Evolutionary conservation across 768 basidiomycete species (phyloP).

Genomic region (Tulasnella sp.): DNA sequence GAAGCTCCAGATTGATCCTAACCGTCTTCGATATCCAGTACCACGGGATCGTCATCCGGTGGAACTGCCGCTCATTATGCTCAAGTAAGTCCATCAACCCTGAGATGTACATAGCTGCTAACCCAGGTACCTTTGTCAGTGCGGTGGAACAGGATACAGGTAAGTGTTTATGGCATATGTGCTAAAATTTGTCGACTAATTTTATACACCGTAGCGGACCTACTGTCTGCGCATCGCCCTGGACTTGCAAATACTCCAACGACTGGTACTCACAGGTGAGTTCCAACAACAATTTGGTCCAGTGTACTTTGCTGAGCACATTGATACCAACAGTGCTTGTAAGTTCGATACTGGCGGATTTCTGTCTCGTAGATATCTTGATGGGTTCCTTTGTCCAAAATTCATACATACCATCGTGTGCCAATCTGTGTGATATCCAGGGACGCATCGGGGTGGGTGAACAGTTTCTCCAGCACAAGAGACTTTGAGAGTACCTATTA

Average conservation of each 20-base stretch:
- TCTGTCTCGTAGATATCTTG: not conserved
- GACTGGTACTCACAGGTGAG: not conserved
- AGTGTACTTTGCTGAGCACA: not conserved
- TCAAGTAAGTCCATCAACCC: not conserved
- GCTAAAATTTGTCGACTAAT: not conserved
- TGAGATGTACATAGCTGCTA: not conserved
- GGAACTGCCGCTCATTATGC: not conserved
- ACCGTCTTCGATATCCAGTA: not conserved
- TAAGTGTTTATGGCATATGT: not conserved
- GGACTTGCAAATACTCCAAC: conserved; percentile 19
- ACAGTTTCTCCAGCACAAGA: too few relatives aligned
- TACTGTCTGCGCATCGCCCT: conserved; percentile 13
- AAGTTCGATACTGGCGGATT: not conserved
- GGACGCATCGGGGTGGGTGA: too few relatives aligned
- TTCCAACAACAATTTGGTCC: not conserved
- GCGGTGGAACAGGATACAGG: not conserved
- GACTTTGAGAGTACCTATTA: too few relatives aligned
- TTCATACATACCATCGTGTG: not conserved
- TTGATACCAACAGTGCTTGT: not conserved
- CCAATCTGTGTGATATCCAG: too few relatives aligned
- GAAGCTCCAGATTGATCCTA: not conserved
- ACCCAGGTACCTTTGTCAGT: not conserved
- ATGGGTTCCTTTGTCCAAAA: not conserved
- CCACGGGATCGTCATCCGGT: not conserved
- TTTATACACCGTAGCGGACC: conserved; percentile 3